Evolutionary conservation across 2,329 filamentous ascomycete genomes (phyloP).

Genomic region (Ophiosphaerella korrae): DNA sequence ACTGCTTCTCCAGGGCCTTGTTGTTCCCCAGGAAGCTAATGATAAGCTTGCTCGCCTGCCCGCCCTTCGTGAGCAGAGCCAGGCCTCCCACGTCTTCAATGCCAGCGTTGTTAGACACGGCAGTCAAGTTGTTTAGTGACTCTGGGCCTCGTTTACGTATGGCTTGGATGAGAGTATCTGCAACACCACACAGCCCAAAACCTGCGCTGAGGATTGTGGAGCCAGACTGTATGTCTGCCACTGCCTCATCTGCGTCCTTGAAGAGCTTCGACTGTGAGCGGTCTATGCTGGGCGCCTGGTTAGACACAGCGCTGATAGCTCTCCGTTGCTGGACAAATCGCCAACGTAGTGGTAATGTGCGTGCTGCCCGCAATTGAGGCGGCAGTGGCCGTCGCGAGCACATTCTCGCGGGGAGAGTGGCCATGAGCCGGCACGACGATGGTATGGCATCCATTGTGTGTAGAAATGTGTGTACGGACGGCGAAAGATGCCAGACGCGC

Average conservation of each 20-base stretch:
- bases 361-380: constrained; percentile 29
- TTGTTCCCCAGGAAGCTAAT: constrained; percentile 81
- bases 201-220: constrained; percentile 47
- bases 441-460: constrained; percentile 37
- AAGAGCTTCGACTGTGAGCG: constrained; percentile 45
- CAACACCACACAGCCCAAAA: constrained; percentile 47
- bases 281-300: constrained; percentile 37
- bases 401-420: constrained; percentile 35
- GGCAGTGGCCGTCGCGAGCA: constrained; percentile 33
- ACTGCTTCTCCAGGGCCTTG: constrained; percentile 75
- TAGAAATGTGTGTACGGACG: neutral
- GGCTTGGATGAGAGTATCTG: constrained; percentile 47
- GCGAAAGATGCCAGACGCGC: neutral
- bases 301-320: constrained; percentile 26
- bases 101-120: constrained; percentile 82
- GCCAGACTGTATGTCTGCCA: constrained; percentile 44
- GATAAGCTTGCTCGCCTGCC: constrained; percentile 73
- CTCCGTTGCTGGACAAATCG: constrained; percentile 28
- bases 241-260: constrained; percentile 44
- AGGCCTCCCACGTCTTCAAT: constrained; percentile 69
- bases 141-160: constrained; percentile 38
- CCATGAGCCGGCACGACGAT: constrained; percentile 35
- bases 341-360: constrained; percentile 25
- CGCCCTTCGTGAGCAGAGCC: constrained; percentile 69
- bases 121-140: constrained; percentile 61